Evolutionary conservation across 257 asterid genomes (phyloP).

Genomic region (Solanum lycopersicoides): DNA sequence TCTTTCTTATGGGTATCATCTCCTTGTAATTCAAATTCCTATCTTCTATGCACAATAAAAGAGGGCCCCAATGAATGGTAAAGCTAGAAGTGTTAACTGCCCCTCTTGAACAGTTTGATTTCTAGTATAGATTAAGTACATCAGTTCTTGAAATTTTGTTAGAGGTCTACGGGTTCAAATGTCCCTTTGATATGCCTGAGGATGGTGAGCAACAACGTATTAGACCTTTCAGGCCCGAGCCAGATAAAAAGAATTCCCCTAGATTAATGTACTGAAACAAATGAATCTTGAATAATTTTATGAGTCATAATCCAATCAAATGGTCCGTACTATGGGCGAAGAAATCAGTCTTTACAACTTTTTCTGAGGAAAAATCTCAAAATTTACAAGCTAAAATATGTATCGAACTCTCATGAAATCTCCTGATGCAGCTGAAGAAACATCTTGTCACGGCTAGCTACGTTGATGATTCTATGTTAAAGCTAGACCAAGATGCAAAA

Average conservation of each 20-base stretch:
- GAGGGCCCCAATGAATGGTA: not conserved
- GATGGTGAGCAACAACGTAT: not conserved
- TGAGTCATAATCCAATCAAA: not conserved
- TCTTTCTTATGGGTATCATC: not conserved
- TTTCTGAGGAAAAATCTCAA: not conserved
- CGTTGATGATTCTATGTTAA: slow-evolving; percentile 78
- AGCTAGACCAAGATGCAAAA: slow-evolving; percentile 74
- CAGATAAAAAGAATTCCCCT: not conserved
- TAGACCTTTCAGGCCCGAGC: not conserved
- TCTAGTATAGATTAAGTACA: not conserved
- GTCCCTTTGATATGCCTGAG: not conserved
- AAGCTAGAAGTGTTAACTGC: not conserved
- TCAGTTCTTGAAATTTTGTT: not conserved
- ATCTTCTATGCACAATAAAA: not conserved
- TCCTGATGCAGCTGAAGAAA: slow-evolving; percentile 52
- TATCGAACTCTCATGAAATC: not conserved
- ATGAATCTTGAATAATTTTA: not conserved
- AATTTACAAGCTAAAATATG: not conserved
- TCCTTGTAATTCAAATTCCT: not conserved
- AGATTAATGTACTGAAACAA: not conserved
- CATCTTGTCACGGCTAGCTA: slow-evolving; percentile 95
- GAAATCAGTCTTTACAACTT: not conserved
- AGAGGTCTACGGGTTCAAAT: not conserved
- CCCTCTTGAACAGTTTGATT: not conserved
- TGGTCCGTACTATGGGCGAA: not conserved